These are phyloP conservation scores for Clitoria ternatea DNA, from an alignment of 306 rosid genomes.

Conservation along the genomic window DNA sequence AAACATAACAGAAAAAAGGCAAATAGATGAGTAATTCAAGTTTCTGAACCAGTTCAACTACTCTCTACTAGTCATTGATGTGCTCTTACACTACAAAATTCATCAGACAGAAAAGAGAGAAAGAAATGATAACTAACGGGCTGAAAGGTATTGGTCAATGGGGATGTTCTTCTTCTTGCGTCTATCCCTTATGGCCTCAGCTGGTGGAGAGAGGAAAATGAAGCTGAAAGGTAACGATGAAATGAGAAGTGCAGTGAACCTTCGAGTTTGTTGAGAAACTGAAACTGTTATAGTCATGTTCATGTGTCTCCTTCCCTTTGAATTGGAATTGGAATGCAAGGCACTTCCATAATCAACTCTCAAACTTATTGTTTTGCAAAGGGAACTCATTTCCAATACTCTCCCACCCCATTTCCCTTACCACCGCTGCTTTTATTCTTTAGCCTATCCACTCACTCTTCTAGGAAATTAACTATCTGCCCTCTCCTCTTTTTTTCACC, in stretches of 20 bases:
- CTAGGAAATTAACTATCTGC: not conserved
- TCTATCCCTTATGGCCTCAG: conserved; percentile 60
- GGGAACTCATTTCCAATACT: conserved; percentile 7
- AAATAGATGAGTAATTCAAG: no score
- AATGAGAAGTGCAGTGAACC: conserved; percentile 59
- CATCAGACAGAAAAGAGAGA: no score
- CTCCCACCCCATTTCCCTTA: not conserved
- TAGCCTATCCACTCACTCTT: conserved; percentile 1
- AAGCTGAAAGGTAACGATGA: conserved; percentile 48
- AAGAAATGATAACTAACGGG: conserved; percentile 33
- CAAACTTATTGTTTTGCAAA: not conserved
- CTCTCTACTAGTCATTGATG: no score
- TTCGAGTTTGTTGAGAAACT: conserved; percentile 50
- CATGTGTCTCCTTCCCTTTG: not conserved
- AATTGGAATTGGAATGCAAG: not conserved
- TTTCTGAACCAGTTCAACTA: no score
- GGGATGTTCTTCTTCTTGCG: conserved; percentile 73
- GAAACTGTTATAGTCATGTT: not conserved
- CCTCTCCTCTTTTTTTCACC: not conserved
- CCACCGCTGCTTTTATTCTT: not conserved
- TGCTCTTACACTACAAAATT: no score
- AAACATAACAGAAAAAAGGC: conserved; percentile 22
- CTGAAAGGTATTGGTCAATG: conserved; percentile 54
- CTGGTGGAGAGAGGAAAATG: conserved; percentile 32
- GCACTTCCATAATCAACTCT: not conserved